Conservation (phyloP, 2,329 filamentous ascomycete genomes). For the Sporothrix protearum region DNA sequence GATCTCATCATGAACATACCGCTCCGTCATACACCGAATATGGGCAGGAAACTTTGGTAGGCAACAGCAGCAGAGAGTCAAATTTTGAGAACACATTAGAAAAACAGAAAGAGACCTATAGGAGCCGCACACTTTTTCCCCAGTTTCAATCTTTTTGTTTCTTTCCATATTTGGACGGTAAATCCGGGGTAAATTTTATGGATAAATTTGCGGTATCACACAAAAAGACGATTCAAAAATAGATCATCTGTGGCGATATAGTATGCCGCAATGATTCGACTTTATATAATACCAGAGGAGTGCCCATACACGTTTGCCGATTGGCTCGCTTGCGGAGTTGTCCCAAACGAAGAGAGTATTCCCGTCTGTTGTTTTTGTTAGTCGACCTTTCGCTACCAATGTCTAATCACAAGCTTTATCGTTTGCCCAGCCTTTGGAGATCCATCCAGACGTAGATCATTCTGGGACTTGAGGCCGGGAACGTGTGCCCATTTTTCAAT, state of each 20-base stretch:
- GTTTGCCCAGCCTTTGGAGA: neutral
- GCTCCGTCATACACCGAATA: neutral
- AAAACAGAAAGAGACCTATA: neutral
- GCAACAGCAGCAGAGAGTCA: too few relatives aligned
- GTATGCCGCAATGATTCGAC: neutral
- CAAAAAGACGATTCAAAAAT: neutral
- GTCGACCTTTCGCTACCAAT: neutral
- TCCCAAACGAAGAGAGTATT: neutral
- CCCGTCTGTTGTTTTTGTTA: neutral
- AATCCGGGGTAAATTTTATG: constrained; percentile 32
- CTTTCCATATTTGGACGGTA: constrained; percentile 21
- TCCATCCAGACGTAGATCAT: neutral
- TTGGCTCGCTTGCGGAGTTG: neutral
- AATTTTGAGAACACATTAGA: neutral
- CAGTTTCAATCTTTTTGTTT: neutral
- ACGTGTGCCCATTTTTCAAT: neutral
- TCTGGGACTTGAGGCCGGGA: neutral
- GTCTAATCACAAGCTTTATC: neutral
- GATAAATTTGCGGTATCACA: constrained; percentile 22
- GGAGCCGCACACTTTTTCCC: neutral
- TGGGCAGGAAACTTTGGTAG: neutral
- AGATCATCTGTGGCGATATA: neutral
- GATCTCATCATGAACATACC: neutral
- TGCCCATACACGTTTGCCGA: constrained; percentile 12
- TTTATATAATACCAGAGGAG: neutral